Base-by-base conservation (phyloP, 2,329 filamentous ascomycete genomes). In the Sporothrix brunneoviolacea region DNA sequence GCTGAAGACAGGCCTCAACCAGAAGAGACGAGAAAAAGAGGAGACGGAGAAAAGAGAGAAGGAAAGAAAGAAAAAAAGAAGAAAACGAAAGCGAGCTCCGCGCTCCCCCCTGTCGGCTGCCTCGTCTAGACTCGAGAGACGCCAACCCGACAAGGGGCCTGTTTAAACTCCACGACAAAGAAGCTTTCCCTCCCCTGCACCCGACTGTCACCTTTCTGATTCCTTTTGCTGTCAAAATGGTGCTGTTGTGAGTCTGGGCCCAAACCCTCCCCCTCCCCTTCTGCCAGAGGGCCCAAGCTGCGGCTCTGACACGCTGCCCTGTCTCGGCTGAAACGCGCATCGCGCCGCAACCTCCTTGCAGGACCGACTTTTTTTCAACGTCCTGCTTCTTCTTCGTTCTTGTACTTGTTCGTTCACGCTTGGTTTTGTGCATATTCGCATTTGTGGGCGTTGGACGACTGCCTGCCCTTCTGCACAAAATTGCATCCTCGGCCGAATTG, bases 291-390 rank as follows among this genome's bases (percentile, higher is more conserved):
- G 53, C 41, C 53, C 42, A 50, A 51, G 50, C 40, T 54, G 53
- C 37, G 48, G 41, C 48, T 54, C 48, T 57, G 58, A 59, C 52
- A 60, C 58, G 52, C 44, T 33, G 22, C 40, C 53, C 58, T 55
- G 28, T 22, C 55, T 51, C 37, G 37, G 55, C 55, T 60, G 55
- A 60, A 60, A 60, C 59, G 44, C 42, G 33, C 46, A 51, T 35
- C 36, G 16, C 40, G 28, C 43, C 50, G 48, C 28, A 28, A 10
- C 19, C 38, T 42, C 32, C 39, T 42, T 18, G 36, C 30, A 28
- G 10, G 10, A 52, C 33, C 42, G 21, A 15, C n/a, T 16, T 35
- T 12, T 35, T 7, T n/a, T n/a, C n/a, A n/a, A n/a, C n/a, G n/a
- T n/a, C n/a, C n/a, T n/a, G n/a, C n/a, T n/a, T n/a, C n/a, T n/a